A percentile compares a stretch with the other conserved stretches of the same genome.
Evolutionary conservation across 306 rosid species (phyloP).

Genomic region (Malus sieversii): DNA sequence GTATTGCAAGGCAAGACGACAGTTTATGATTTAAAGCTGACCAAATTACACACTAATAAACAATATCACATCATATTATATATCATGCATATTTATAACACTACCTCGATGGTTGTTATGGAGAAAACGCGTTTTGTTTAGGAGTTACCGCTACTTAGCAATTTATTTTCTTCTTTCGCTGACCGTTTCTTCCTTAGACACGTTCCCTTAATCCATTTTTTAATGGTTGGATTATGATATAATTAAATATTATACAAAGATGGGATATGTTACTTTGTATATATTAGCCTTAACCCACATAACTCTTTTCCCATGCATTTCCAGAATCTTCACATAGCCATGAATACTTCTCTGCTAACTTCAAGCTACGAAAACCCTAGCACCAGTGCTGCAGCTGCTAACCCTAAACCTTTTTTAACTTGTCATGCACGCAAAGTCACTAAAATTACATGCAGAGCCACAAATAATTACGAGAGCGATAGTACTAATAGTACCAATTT

Average conservation of each 20-base stretch:
- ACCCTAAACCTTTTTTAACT: neutral
- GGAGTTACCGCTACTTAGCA: neutral
- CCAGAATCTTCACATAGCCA: neutral
- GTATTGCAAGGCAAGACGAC: neutral
- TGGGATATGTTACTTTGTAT: neutral
- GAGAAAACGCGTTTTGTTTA: neutral
- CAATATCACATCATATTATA: too few species aligned
- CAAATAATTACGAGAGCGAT: neutral
- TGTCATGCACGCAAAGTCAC: neutral
- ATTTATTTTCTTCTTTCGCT: neutral
- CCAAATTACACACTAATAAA: neutral
- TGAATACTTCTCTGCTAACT: neutral
- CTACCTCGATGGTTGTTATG: neutral
- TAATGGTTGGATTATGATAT: neutral
- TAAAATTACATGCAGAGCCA: constrained; percentile 19
- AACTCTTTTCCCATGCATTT: neutral
- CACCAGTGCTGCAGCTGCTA: neutral
- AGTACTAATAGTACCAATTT: neutral
- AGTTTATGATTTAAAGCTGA: neutral
- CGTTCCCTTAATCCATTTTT: neutral
- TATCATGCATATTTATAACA: too few species aligned
- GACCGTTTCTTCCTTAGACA: neutral
- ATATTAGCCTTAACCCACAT: neutral
- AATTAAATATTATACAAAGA: neutral
- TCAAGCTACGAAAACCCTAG: neutral